phyloP scores from a whole-genome alignment of 2,329 filamentous ascomycete genomes.

The Aureobasidium sp. region DNA sequence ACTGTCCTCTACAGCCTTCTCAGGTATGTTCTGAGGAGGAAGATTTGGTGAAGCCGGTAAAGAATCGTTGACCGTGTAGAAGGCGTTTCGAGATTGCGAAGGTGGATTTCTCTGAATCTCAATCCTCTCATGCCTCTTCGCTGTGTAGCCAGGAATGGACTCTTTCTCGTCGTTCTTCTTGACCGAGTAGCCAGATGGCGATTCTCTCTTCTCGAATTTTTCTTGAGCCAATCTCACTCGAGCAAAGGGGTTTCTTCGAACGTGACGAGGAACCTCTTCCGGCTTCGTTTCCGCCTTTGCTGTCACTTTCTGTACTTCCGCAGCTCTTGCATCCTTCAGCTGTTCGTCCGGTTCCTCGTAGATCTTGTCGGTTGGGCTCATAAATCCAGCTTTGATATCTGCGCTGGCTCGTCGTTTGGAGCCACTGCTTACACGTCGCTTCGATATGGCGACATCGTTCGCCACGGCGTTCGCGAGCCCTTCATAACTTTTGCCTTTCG shows the following conservation, averaged over 20 bases:
- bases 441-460: constrained; percentile 24
- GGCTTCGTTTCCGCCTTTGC: background rate
- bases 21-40: constrained; percentile 24
- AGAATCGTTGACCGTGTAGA: constrained; percentile 61
- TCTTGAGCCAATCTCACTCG: constrained; percentile 48
- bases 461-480: constrained; percentile 26
- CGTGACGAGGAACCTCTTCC: constrained; percentile 32
- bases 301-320: background rate
- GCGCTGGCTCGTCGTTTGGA: constrained; percentile 57
- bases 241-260: constrained; percentile 58
- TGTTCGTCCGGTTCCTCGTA: constrained; percentile 70
- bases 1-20: constrained; percentile 30
- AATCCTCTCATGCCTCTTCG: constrained; percentile 38
- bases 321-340: constrained; percentile 24
- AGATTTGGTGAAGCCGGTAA: constrained; percentile 26
- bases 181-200: constrained; percentile 9
- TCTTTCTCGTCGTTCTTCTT: constrained; percentile 11
- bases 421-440: constrained; percentile 52
- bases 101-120: constrained; percentile 83
- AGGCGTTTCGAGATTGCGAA: constrained; percentile 70
- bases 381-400: constrained; percentile 56
- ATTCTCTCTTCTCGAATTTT: constrained; percentile 26
- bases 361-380: constrained; percentile 65
- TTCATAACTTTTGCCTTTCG: constrained; percentile 26
- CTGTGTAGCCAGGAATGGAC: constrained; percentile 15